Base-by-base conservation (phyloP, 2,329 filamentous ascomycete genomes). In the Rhinocladiella mackenziei region DNA sequence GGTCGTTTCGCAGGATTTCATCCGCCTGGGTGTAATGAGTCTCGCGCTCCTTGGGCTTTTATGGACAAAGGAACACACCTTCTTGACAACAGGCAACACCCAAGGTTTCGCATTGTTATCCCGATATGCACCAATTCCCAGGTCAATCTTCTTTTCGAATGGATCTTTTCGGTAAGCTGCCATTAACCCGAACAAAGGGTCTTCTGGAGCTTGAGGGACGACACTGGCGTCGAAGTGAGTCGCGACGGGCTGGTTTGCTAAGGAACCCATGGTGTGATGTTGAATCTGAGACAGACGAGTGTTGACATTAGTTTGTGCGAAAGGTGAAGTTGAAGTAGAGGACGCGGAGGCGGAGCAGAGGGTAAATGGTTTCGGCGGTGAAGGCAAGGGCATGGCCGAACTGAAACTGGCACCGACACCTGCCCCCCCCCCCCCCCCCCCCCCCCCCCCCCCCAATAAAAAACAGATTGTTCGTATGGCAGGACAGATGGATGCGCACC, bases 51-150 rank as follows among this genome's bases (percentile, higher is more conserved):
- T 5, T 13, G 22, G 8, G 14, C 34, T 26, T 25, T 8, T 20
- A 7, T 18, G 4, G 32, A 11, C 17, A n/a, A n/a, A n/a, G 19
- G 28, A 18, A 17, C 46, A 8, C 25, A 94, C 91, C 86, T 94
- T 94, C 72, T 88, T 94, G 51, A 97, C 91, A 2, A 97, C 91
- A 14, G 92, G 91, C 53, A 98, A 71, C 51, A 98, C 82, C 92
- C 92, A 98, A 2, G 92, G 92, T 74, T 97, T 97, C 50, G 89
- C 91, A 63, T 89, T 84, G 71, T 97, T 77, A 62, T 95, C 92
- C 64, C 92, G 79, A 71, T 98, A 98, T 47, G 92, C 92, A 58
- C 92, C 92, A 71, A 97, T 78, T 64, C 92, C 89, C 68, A 98
- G 70, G 70, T 98, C 92, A 56, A 98, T 85, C 73, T 98, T 98